These are phyloP conservation scores for Phytophthora ramorum DNA, from an alignment of 352 stramenopile species.

Conservation along the genomic window DNA sequence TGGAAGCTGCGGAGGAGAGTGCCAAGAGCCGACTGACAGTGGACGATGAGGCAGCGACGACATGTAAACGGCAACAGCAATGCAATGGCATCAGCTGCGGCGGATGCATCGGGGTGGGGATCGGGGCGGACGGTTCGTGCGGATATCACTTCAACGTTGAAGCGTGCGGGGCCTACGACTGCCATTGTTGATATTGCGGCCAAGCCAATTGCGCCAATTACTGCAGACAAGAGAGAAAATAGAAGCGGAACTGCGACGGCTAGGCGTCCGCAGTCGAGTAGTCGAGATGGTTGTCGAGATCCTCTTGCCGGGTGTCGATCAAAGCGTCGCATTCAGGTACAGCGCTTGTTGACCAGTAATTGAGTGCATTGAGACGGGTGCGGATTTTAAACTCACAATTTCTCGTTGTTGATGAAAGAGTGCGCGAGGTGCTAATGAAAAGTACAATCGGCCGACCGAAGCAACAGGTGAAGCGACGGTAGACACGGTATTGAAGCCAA, in stretches of 20 bases:
- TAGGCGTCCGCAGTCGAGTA: conserved; percentile 22
- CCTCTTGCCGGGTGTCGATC: conserved; percentile 1
- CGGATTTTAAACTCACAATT: neutral
- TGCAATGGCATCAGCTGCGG: conserved; percentile 9
- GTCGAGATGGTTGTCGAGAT: conserved; percentile 10
- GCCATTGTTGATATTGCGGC: neutral
- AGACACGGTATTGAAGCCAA: conserved; percentile 1
- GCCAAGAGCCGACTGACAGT: neutral
- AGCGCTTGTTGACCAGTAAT: neutral
- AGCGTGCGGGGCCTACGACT: neutral
- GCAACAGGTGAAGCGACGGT: neutral
- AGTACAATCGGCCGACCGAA: neutral
- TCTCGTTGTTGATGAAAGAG: conserved; percentile 24
- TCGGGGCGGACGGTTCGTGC: conserved; percentile 18
- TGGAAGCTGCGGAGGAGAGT: neutral
- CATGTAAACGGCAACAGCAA: conserved; percentile 70
- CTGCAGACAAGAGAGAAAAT: neutral
- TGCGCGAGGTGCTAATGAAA: conserved; percentile 32
- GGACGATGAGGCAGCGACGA: conserved; percentile 52
- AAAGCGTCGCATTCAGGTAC: conserved; percentile 45
- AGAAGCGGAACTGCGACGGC: conserved; percentile 29
- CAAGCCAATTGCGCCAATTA: neutral
- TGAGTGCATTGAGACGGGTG: neutral
- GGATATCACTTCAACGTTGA: conserved; percentile 20
- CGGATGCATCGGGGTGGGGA: conserved; percentile 15